Evolutionary conservation across 2,329 filamentous ascomycete genomes (phyloP).

Genomic region (Fusarium keratoplasticum): DNA sequence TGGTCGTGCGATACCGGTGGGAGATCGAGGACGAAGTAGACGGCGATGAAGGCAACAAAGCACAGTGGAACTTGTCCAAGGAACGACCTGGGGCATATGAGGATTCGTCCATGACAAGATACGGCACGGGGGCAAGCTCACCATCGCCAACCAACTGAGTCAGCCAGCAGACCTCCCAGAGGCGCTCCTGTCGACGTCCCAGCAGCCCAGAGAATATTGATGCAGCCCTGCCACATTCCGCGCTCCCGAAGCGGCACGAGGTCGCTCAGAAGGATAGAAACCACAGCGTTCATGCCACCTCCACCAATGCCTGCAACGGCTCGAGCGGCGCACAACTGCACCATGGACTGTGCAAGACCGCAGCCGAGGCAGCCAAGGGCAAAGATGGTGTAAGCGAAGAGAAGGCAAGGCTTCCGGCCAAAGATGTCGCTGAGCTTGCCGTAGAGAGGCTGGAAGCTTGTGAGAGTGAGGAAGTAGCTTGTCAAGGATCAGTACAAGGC

Average conservation of each 20-base stretch:
- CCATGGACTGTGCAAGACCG: conserved; percentile 72
- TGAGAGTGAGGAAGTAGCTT: conserved; percentile 79
- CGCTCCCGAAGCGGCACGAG: conserved; percentile 76
- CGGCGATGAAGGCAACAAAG: conserved; percentile 71
- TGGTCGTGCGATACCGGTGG: conserved; percentile 70
- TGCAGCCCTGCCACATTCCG: conserved; percentile 78
- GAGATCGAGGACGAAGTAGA: conserved; percentile 71
- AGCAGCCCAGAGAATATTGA: conserved; percentile 78
- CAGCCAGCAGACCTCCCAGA: conserved; percentile 76
- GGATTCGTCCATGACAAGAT: neutral
- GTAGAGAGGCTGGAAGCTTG: conserved; percentile 80
- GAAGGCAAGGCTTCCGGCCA: conserved; percentile 72
- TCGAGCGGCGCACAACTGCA: conserved; percentile 73
- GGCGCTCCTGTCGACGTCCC: conserved; percentile 78
- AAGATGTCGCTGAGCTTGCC: conserved; percentile 79
- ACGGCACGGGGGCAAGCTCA: conserved; percentile 47
- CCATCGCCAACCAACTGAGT: conserved; percentile 82
- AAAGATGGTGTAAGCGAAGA: conserved; percentile 74
- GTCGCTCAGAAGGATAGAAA: conserved; percentile 75
- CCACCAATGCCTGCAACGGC: conserved; percentile 69
- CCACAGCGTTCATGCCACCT: conserved; percentile 77
- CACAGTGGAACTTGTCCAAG: conserved; percentile 77
- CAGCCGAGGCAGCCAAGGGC: conserved; percentile 73
- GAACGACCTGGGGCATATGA: conserved; percentile 68
- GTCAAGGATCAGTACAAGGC: neutral